Conservation (phyloP, 1,139 yeast species). For the Hanseniaspora uvarum region DNA sequence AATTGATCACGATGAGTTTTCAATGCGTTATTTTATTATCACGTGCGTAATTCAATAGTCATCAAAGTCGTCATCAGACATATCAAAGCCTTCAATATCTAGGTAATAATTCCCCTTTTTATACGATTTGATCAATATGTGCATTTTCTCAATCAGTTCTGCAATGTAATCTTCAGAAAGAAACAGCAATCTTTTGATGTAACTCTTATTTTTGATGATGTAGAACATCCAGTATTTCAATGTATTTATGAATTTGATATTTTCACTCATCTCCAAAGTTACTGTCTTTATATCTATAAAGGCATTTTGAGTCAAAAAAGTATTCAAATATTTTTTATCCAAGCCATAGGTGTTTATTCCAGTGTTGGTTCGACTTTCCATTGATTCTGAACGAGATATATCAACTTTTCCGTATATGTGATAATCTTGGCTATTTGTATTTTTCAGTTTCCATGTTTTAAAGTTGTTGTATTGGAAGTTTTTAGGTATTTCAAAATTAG, state of each 20-base stretch:
- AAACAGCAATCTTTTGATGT: neutral
- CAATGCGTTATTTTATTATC: neutral
- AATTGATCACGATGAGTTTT: no score
- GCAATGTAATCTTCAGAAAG: neutral
- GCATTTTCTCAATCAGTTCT: conserved; percentile 6
- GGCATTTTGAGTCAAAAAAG: conserved; percentile 5
- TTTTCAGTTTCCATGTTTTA: conserved; percentile 17
- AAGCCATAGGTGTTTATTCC: conserved; percentile 3
- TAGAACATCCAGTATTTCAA: conserved; percentile 17
- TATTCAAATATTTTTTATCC: conserved; percentile 4
- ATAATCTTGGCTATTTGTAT: neutral
- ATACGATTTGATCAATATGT: conserved; percentile 8
- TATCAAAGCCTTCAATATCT: conserved; percentile 7
- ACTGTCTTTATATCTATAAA: conserved; percentile 5
- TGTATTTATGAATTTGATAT: conserved; percentile 6
- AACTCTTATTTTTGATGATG: conserved; percentile 7
- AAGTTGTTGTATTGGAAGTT: conserved; percentile 12
- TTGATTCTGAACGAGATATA: neutral
- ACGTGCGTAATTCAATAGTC: neutral
- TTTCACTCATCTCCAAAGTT: conserved; percentile 2
- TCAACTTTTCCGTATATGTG: conserved; percentile 9
- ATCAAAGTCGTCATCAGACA: conserved; percentile 12
- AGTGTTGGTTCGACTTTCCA: neutral
- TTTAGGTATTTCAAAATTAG: conserved; percentile 9
- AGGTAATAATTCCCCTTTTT: conserved; percentile 4